phyloP scores from a whole-genome alignment of 352 stramenopile species.

The Phytopythium delawarense region DNA sequence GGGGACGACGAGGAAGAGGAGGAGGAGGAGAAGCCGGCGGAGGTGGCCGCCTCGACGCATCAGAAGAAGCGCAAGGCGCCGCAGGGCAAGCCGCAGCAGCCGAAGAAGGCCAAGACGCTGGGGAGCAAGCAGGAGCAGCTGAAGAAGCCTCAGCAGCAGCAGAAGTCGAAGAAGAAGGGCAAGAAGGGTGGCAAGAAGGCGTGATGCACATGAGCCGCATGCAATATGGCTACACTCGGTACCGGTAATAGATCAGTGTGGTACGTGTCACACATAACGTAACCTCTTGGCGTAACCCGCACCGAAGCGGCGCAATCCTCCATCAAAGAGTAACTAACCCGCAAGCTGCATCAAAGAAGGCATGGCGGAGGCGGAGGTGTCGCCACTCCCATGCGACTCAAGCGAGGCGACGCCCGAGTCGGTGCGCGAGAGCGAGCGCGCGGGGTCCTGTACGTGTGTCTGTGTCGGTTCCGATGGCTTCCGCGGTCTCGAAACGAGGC shows the following conservation, averaged over 20 bases:
- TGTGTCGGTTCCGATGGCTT: not conserved
- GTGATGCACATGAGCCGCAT: not conserved
- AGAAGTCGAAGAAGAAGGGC: slow-evolving; percentile 21
- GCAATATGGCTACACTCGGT: not conserved
- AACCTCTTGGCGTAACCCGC: no score
- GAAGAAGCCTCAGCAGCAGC: slow-evolving; percentile 16
- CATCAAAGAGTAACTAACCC: no score
- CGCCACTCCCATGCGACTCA: not conserved
- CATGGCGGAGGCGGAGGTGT: not conserved
- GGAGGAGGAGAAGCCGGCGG: slow-evolving; percentile 1
- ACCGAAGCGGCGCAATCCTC: no score
- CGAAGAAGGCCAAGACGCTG: slow-evolving; percentile 17
- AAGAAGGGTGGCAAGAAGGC: slow-evolving; percentile 15
- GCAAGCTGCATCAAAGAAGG: no score
- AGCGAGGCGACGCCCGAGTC: not conserved
- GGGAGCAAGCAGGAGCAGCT: not conserved
- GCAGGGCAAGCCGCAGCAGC: slow-evolving; percentile 16
- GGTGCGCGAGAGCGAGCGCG: not conserved
- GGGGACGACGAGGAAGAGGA: slow-evolving; percentile 14
- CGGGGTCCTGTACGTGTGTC: not conserved
- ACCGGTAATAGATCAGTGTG: not conserved
- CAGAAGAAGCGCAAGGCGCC: slow-evolving; percentile 17
- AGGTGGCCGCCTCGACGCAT: not conserved
- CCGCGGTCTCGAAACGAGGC: no score
- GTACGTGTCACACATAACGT: not conserved